Conservation (phyloP, 805 yeast genomes). For the Ogataea philodendri region DNA sequence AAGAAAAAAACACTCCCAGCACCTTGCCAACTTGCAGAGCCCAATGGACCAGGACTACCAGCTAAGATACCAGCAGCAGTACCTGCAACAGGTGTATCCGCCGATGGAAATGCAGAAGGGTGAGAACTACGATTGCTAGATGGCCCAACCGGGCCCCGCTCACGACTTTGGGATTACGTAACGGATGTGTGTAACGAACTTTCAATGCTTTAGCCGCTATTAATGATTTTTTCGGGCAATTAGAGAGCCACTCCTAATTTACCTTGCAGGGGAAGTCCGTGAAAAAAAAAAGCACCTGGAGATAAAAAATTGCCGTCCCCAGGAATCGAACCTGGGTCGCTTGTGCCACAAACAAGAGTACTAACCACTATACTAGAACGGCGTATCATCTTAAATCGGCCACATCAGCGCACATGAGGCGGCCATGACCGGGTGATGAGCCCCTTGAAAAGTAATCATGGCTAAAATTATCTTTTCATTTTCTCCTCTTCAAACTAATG, state of each 20-base stretch:
- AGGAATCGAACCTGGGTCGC: constrained; percentile 31
- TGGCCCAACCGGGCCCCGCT: no score
- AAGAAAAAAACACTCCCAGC: constrained; percentile 30
- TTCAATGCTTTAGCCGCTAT: no score
- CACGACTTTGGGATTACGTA: constrained; percentile 2
- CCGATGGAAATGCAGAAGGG: constrained; percentile 12
- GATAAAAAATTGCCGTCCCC: constrained; percentile 25
- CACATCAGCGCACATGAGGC: neutral
- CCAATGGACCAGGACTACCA: constrained; percentile 21
- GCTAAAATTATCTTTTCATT: neutral
- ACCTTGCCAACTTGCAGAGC: constrained; percentile 24
- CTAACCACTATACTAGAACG: constrained; percentile 33
- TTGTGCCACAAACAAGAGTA: constrained; percentile 32
- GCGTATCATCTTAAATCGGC: constrained; percentile 10
- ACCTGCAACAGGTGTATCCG: constrained; percentile 18
- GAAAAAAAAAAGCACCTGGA: no score
- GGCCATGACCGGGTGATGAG: no score
- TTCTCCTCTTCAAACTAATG: constrained; percentile 5
- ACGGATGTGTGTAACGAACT: constrained; percentile 5
- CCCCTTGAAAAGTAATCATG: no score
- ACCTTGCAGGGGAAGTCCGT: no score
- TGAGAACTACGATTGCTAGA: constrained; percentile 9
- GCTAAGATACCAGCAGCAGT: constrained; percentile 22
- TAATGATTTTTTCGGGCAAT: no score
- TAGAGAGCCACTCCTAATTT: no score